These are phyloP conservation scores for Kwoniella newhampshirensis DNA, from an alignment of 768 basidiomycete species.

Conservation along the genomic window DNA sequence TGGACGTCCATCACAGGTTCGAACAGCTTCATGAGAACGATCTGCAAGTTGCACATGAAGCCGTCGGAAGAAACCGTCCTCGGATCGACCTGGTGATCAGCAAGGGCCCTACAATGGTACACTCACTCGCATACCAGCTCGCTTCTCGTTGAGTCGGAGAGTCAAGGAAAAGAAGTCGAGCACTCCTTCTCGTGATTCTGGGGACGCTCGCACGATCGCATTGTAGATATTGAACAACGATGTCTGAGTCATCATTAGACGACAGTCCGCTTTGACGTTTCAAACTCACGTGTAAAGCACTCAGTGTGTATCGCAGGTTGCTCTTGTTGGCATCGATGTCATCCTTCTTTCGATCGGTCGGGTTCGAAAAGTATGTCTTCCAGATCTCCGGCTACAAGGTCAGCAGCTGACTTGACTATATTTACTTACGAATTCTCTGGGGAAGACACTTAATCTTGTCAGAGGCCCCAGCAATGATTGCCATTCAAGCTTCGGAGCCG, in stretches of 20 bases:
- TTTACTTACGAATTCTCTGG: constrained; percentile 78
- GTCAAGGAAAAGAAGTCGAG: constrained; percentile 76
- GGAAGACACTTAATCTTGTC: constrained; percentile 78
- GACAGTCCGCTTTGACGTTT: not conserved
- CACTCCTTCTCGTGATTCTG: constrained; percentile 75
- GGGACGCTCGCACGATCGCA: constrained; percentile 76
- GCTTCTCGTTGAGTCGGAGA: constrained; percentile 72
- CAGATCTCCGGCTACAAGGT: constrained; percentile 68
- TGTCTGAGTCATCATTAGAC: constrained; percentile 7
- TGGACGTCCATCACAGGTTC: constrained; percentile 93
- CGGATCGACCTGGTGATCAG: constrained; percentile 67
- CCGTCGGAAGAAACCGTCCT: constrained; percentile 84
- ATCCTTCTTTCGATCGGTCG: constrained; percentile 67
- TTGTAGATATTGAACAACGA: constrained; percentile 87
- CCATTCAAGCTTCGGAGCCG: constrained; percentile 56
- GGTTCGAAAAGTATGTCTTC: constrained; percentile 78
- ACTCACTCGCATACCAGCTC: constrained; percentile 83
- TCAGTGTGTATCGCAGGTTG: constrained; percentile 81
- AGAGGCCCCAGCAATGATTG: constrained; percentile 73
- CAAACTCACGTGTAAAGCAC: constrained; percentile 70
- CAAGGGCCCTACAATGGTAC: not conserved
- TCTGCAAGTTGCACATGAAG: constrained; percentile 87
- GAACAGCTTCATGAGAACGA: constrained; percentile 76
- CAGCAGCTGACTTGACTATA: constrained; percentile 13
- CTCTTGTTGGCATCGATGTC: constrained; percentile 81